Base-by-base conservation (phyloP, 176 grass and related monocot genomes). In the Rhynchospora breviuscula region DNA sequence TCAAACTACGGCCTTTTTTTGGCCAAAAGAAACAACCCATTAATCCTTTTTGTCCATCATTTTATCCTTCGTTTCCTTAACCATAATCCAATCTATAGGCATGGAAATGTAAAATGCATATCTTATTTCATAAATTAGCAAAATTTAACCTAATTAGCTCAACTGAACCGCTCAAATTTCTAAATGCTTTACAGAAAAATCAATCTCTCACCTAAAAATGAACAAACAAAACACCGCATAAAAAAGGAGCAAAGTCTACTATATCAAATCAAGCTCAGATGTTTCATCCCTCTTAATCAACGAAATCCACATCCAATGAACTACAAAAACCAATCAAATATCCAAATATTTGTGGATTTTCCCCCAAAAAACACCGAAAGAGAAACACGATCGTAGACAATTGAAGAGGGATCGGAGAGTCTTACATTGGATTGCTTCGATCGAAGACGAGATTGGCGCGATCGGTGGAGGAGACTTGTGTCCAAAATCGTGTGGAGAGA, bases 401-500 rank as follows among this genome's bases (percentile, higher is more conserved):
- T 45, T 71, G 15, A 71, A 40, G 11, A 29, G 10, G 35, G 52
- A 44, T 68, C 33, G 70, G 22, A 67, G 49, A 25, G 4, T 86
- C 85, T 93, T 90, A 93, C 91, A 93, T 93, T 86, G 85, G 67
- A 71, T 71, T 71, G 67, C 18, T 71, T 46, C 17, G 33, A 71
- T 71, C 67, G 67, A 47, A 71, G 0, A 46, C 40, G 59, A 83
- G 78, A 51, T 84, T 79, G 59, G 60, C 57, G 57, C 49, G 58
- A 77, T 25, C 64, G 76, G 64, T 11, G 29, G 59, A 2, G 63
- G 61, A 71, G 58, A 9, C 19, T 14, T 70, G 19, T 86, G 89
- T 91, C 87, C 84, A 84, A 89, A 85, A 78, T 58, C 87, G 89
- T 49, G 92, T 45, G 81, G 59, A 45, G 63, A 53, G 5, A 71